Evolutionary conservation across 352 stramenopile species (phyloP).

Genomic region (Pythium aristosporum): DNA sequence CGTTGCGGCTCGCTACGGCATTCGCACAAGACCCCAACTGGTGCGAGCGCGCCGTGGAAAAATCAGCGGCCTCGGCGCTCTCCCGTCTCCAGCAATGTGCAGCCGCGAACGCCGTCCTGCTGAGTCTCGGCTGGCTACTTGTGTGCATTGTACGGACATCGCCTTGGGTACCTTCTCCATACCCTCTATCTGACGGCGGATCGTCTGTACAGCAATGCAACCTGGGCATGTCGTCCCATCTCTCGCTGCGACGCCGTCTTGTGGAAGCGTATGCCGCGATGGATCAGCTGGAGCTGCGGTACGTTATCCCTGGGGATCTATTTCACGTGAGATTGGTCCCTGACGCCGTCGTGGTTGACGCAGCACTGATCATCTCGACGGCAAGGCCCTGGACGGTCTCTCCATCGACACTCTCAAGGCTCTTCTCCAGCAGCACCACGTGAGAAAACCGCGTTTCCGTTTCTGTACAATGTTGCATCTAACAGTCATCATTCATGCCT

Average conservation of each 20-base stretch:
- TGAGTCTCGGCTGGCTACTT: conserved; percentile 51
- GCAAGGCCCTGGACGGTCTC: conserved; percentile 35
- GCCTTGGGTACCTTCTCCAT: not conserved
- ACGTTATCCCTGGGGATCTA: not conserved
- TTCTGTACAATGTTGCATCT: not conserved
- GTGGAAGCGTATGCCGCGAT: conserved; percentile 11
- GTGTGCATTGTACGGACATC: conserved; percentile 44
- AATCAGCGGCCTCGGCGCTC: not conserved
- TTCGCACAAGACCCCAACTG: conserved; percentile 37
- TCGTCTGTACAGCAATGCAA: conserved; percentile 25
- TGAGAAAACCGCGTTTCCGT: conserved; percentile 7
- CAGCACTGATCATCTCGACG: conserved; percentile 49
- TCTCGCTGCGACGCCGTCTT: conserved; percentile 19
- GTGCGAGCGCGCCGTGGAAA: conserved; percentile 21
- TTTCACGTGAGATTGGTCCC: not conserved
- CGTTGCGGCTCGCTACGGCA: conserved; percentile 40
- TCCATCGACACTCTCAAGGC: conserved; percentile 43
- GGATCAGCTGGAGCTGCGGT: conserved; percentile 27
- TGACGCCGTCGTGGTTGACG: not conserved
- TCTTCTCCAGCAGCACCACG: conserved; percentile 62
- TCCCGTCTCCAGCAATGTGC: conserved; percentile 19
- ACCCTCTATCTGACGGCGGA: not conserved
- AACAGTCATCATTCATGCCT: not conserved
- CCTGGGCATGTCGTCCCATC: conserved; percentile 24
- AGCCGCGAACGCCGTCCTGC: conserved; percentile 39